A percentile compares a stretch with the other conserved stretches of the same genome.
Evolutionary conservation across 1,284 basidiomycete species (phyloP).

Genomic region (Malassezia globosa): DNA sequence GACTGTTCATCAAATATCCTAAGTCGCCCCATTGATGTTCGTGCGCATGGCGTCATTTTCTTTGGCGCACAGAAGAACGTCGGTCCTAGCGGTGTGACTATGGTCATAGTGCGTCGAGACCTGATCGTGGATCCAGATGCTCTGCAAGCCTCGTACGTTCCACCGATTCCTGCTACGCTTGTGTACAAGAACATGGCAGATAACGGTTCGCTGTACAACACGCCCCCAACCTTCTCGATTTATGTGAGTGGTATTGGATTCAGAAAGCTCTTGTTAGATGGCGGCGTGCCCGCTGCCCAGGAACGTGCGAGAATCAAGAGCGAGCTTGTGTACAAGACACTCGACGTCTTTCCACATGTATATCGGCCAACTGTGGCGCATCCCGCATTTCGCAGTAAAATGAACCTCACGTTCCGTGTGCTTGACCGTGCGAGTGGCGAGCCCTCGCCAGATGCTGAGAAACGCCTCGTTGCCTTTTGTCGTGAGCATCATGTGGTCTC

Average conservation of each 20-base stretch:
- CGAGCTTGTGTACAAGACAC: constrained; percentile 29
- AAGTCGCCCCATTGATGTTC: constrained; percentile 79
- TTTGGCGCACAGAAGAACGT: constrained; percentile 99
- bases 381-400: constrained; percentile 31
- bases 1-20: constrained; percentile 97
- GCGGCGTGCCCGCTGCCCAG: constrained; percentile 56
- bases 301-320: constrained; percentile 27
- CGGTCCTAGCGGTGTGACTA: constrained; percentile 82
- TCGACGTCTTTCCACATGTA: constrained; percentile 27
- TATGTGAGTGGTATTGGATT: constrained; percentile 85
- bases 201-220: constrained; percentile 77
- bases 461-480: constrained; percentile 32
- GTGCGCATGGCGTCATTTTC: constrained; percentile 66
- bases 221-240: constrained; percentile 81
- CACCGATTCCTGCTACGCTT: constrained; percentile 63
- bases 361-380: constrained; percentile 34
- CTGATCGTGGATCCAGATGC: constrained; percentile 51
- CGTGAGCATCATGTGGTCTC: constrained; percentile 29
- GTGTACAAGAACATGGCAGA: constrained; percentile 77
- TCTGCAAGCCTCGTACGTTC: constrained; percentile 49
- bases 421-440: constrained; percentile 18
- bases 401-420: constrained; percentile 46
- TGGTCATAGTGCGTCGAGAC: constrained; percentile 84
- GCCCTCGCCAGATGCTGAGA: constrained; percentile 34
- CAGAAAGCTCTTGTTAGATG: constrained; percentile 55